A percentile compares a stretch with the other conserved stretches of the same genome.
Conservation (phyloP, 176 grass and related monocot genomes). For the Oryza glaberrima region DNA sequence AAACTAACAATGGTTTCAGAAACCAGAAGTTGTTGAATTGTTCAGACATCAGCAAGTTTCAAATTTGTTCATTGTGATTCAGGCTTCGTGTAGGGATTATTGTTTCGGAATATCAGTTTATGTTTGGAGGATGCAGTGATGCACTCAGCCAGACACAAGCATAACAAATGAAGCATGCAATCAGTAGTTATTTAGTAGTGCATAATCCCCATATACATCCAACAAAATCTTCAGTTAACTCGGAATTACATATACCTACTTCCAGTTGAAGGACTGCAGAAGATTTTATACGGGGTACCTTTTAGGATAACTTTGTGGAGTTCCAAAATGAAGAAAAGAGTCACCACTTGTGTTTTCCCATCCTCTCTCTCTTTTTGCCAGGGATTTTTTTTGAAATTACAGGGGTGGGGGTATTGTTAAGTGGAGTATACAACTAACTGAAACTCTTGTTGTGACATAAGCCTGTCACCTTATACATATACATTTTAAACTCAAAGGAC, state of each 20-base stretch:
- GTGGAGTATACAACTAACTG: background rate
- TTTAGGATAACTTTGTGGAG: background rate
- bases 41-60: background rate
- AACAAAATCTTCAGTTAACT: background rate
- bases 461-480: background rate
- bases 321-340: background rate
- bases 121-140: background rate
- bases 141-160: background rate
- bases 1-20: background rate
- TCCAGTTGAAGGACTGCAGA: background rate
- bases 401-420: no score
- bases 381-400: background rate
- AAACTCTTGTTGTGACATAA: conserved; percentile 4
- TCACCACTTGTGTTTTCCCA: background rate
- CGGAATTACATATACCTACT: background rate
- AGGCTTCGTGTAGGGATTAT: background rate
- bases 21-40: background rate
- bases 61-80: background rate
- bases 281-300: background rate
- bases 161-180: background rate
- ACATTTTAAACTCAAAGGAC: conserved; percentile 14
- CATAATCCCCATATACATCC: background rate
- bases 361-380: background rate
- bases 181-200: background rate
- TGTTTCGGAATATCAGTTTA: background rate